Base-by-base conservation (phyloP, 495 filamentous ascomycete species). In the Penicillium paradoxum region DNA sequence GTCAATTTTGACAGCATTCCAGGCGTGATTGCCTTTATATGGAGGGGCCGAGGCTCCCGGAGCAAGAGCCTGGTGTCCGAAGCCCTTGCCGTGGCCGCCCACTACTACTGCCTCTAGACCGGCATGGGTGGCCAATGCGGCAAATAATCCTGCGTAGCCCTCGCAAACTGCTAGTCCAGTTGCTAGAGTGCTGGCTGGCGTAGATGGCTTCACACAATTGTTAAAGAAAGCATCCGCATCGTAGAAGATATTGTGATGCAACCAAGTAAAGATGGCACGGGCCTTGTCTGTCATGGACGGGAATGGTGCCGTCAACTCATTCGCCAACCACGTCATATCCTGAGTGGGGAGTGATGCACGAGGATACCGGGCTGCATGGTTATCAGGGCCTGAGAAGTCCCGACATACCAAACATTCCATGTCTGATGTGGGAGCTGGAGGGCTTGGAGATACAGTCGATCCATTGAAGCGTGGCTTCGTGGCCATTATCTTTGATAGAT, bases 211-310 rank as follows among this genome's bases (percentile, higher is more conserved):
- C 32, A 95, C 75, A 48, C 68, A 80, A 38, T 83, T 77, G 51
- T 78, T 80, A 65, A 91, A 91, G 74, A 96, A 93, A 37, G 81
- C 76, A 32, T 82, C 71, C 5, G 80, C 76, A 66, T 98, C 88
- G 70, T 98, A 98, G 40, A 74, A 73, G 53, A 98, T 83, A 61
- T 97, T 97, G 68, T 98, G 86, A 68, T 97, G 93, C 41, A 90
- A 79, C 93, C 91, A 98, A 7, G 89, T 88, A 67, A 98, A 98
- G 52, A 98, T 86, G 8, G 79, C 87, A 14, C 93, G 81, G 10
- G 93, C 91, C 69, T 95, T 96, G 66, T 97, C 93, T 2, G 91
- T 96, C 0, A 68, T 57, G 2, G 88, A 93, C 6, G 82, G 69
- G 65, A 97, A 97, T 2, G 89, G 90, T 7, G 76, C 67, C 43